Evolutionary conservation across 2,329 filamentous ascomycete genomes (phyloP), one percentile per base, ranked within the genome.

Genomic region (Verruconis gallopava): DNA sequence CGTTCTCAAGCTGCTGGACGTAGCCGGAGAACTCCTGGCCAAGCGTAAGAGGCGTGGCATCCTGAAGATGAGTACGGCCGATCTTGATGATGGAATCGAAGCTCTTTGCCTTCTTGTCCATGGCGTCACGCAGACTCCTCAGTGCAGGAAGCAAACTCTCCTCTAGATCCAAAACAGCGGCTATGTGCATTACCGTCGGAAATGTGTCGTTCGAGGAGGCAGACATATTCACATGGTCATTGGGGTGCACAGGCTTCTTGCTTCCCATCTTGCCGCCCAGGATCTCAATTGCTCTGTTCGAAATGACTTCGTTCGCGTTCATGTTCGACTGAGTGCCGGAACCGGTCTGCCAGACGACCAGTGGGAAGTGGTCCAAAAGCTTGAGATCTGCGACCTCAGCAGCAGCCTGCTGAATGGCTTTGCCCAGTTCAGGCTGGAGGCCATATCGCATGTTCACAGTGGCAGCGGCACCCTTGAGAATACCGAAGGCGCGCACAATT

Each of bases 271-370:
- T 74, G 55, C 91, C 91, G 53, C 91, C 91, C 42, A 96, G 75
- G 49, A 96, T 93, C 72, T 96, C 89, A 64, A 96, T 96, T 50
- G 91, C 91, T 51, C 91, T 85, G 76, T 96, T 98, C 50, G 89
- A 95, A 65, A 98, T 96, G 65, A 98, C 91, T 65, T 98, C 91
- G 71, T 98, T 98, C 61, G 89, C 88, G 70, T 98, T 98, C 91
- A 96, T 96, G 77, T 94, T 96, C 64, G 88, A 95, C 72, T 96
- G 91, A 21, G 91, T 96, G 60, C 91, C 91, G 39, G 91, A 96
- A 49, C 91, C 91, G 42, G 91, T 98, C 72, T 98, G 91, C 91
- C 91, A 98, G 59, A 98, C 89, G 44, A 96, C 89, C 47, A 96
- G 83, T 50, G 91, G 91, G 69, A 98, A 96, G 72, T 96, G 89